A percentile compares a stretch with the other conserved stretches of the same genome.
phyloP scores from a whole-genome alignment of 2,329 filamentous ascomycete species.

The Fusarium palustre region DNA sequence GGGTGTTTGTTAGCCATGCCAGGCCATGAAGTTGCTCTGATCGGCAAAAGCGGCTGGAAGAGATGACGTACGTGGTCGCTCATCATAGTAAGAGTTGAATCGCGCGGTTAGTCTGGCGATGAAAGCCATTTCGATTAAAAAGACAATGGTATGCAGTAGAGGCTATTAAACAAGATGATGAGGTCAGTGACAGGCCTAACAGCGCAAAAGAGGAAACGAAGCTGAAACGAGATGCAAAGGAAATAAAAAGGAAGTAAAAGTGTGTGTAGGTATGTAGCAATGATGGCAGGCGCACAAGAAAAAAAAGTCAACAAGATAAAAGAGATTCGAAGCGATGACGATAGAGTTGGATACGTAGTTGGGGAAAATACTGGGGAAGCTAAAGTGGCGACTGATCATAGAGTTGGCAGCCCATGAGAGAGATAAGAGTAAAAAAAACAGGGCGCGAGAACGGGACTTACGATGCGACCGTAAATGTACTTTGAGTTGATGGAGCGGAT shows the following conservation, averaged over 20 bases:
- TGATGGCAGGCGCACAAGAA: neutral
- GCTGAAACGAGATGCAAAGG: neutral
- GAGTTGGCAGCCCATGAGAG: conserved; percentile 13
- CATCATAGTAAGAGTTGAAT: conserved; percentile 94
- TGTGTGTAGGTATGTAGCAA: neutral
- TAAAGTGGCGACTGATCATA: conserved; percentile 42
- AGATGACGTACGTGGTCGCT: conserved; percentile 76
- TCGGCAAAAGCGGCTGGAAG: neutral
- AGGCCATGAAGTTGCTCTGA: neutral
- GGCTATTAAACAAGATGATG: conserved; percentile 68
- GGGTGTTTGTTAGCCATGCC: conserved; percentile 16
- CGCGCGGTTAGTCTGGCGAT: conserved; percentile 83
- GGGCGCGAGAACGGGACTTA: conserved; percentile 23
- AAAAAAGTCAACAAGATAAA: conserved; percentile 13
- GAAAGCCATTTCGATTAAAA: conserved; percentile 89
- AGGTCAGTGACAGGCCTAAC: conserved; percentile 33
- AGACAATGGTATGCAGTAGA: conserved; percentile 84
- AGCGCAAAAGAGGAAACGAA: conserved; percentile 1
- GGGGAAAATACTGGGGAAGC: conserved; percentile 35
- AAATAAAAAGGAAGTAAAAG: conserved; percentile 1
- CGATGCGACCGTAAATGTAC: conserved; percentile 43
- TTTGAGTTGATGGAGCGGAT: conserved; percentile 42
- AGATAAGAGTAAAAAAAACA: no score
- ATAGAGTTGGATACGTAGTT: conserved; percentile 20
- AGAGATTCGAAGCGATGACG: conserved; percentile 22